These are phyloP conservation scores for Curvularia eragrostidis DNA, from an alignment of 2,329 filamentous ascomycete genomes.

Conservation along the genomic window DNA sequence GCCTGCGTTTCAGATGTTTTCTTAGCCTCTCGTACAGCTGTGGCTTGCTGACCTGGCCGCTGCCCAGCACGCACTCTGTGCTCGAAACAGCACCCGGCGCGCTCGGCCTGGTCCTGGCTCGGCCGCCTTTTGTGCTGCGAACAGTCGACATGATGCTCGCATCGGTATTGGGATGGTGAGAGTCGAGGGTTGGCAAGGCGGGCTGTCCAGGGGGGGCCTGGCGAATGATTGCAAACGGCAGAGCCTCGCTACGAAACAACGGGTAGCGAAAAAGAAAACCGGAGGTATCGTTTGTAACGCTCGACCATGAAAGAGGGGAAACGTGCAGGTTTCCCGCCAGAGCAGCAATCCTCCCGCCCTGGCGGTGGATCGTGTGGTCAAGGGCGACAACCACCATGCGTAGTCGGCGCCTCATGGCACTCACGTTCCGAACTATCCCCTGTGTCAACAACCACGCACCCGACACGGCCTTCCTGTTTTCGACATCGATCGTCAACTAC, in stretches of 20 bases:
- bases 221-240: slow-evolving; percentile 19
- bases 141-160: slow-evolving; percentile 18
- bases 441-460: slow-evolving; percentile 13
- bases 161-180: slow-evolving; percentile 22
- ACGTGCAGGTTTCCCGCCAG: slow-evolving; percentile 15
- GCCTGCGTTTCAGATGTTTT: slow-evolving; percentile 32
- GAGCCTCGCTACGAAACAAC: slow-evolving; percentile 23
- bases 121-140: background rate
- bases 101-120: background rate
- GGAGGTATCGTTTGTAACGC: slow-evolving; percentile 25
- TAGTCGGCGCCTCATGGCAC: slow-evolving; percentile 25
- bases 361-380: slow-evolving; percentile 13
- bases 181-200: slow-evolving; percentile 30
- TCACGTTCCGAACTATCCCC: slow-evolving; percentile 1
- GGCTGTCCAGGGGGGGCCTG: slow-evolving; percentile 8
- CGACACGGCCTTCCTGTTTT: slow-evolving; percentile 7
- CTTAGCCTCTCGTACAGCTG: slow-evolving; percentile 24
- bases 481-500: slow-evolving; percentile 11
- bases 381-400: slow-evolving; percentile 7
- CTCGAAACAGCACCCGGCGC: background rate
- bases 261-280: slow-evolving; percentile 22
- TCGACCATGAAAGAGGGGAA: slow-evolving; percentile 19
- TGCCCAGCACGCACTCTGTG: slow-evolving; percentile 18
- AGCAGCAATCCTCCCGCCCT: slow-evolving; percentile 22
- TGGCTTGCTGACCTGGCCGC: slow-evolving; percentile 15